phyloP scores from a whole-genome alignment of 345 rosid genomes.

The Hypericum androsaemum region DNA sequence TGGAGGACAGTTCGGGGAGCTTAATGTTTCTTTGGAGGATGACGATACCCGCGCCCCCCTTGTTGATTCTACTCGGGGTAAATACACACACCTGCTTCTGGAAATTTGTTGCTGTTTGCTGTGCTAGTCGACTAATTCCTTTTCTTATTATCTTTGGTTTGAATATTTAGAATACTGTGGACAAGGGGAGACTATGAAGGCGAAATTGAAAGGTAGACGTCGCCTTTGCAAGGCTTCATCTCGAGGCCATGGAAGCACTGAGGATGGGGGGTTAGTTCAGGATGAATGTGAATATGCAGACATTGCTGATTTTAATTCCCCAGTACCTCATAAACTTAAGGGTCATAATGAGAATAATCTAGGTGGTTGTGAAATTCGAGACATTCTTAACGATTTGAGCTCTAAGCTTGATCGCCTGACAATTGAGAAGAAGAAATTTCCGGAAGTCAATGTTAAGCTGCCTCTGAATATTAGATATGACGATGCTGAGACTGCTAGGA shows the following conservation, averaged over 20 bases:
- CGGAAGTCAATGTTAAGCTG: slow-evolving; percentile 32
- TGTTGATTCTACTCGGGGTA: too few relatives aligned
- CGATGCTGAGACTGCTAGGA: slow-evolving; percentile 14
- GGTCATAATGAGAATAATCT: slow-evolving; percentile 13
- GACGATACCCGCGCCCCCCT: too few relatives aligned
- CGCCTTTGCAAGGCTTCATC: slow-evolving; percentile 51
- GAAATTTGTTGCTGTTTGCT: too few relatives aligned
- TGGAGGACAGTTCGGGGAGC: too few relatives aligned
- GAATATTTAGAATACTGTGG: slow-evolving; percentile 17
- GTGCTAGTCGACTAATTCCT: too few relatives aligned
- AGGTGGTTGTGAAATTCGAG: slow-evolving; percentile 50
- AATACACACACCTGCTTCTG: too few relatives aligned
- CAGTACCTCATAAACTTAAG: slow-evolving; percentile 25
- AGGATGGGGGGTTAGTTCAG: slow-evolving; percentile 7
- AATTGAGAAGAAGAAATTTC: slow-evolving; percentile 44
- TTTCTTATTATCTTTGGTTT: slow-evolving; percentile 2
- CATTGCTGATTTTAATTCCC: slow-evolving; percentile 63
- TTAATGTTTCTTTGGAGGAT: too few relatives aligned
- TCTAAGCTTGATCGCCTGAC: slow-evolving; percentile 68
- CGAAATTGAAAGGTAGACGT: slow-evolving; percentile 44
- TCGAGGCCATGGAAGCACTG: slow-evolving; percentile 20
- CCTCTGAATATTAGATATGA: slow-evolving; percentile 33
- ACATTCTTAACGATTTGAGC: slow-evolving; percentile 66
- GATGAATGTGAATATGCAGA: slow-evolving; percentile 32
- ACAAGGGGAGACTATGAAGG: slow-evolving; percentile 27